Base-by-base conservation (phyloP, 306 rosid species). In the Citrullus mucosospermus region DNA sequence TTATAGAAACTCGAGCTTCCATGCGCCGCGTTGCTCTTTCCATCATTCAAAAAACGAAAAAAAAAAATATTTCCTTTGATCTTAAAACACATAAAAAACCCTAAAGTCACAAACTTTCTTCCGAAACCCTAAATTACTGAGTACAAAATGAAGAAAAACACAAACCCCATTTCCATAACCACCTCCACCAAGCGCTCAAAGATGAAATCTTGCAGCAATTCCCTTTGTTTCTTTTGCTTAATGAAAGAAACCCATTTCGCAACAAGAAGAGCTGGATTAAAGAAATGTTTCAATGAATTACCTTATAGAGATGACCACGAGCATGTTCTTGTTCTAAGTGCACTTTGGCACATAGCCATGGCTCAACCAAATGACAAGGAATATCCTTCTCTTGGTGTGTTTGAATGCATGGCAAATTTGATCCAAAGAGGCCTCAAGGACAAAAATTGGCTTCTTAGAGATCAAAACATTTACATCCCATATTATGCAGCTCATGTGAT, bases 401-500 rank as follows among this genome's bases (percentile, higher is more conserved):
- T 91, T 81, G 85, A 86, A 55, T 91, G 93, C 92, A 90, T 93
- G 98, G 91, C 87, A 2, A 85, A 80, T 8, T 84, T 93, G 20
- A 89, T 93, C 81, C n/a, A 57, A 61, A 88, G 80, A 81, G 91
- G 84, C 36, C 51, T 84, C 44, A 79, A 79, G 4, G 79, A 88
- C 77, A 78, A 16, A 5, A 48, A 38, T 32, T 91, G 98, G 98
- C 93, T 91, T 71, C 84, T 53, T 1, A 80, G 78, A 38, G 78
- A 83, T 60, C 95, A 93, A 80, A 93, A 93, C 80, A 88, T 90
- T 6, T 93, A 90, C 66, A 83, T 90, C 46, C 98, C 98, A 44
- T 93, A 93, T 41, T 93, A 93, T 46, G 95, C 98, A 15, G 95
- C 95, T 44, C 97, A 93, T 56, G 85, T 91, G 10, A 93, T 93